These are phyloP conservation scores for Pseudopyricularia cyperi DNA, from an alignment of 2,329 filamentous ascomycete species.

Conservation along the genomic window DNA sequence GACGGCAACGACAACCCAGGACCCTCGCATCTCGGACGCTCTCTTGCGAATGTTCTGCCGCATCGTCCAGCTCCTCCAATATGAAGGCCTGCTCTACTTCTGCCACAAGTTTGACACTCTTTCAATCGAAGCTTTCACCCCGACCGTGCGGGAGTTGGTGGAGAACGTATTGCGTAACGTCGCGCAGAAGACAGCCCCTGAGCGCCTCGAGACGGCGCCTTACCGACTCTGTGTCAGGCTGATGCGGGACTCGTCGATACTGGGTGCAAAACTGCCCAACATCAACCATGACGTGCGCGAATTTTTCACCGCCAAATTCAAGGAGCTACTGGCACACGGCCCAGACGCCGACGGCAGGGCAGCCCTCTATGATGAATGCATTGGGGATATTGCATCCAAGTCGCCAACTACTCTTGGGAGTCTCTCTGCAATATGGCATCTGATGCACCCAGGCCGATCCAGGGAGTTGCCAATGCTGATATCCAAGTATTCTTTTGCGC, in stretches of 20 bases:
- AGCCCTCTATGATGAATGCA: conserved; percentile 52
- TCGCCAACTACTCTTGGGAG: conserved; percentile 58
- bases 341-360: conserved; percentile 41
- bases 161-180: conserved; percentile 16
- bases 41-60: conserved; percentile 51
- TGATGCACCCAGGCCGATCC: conserved; percentile 10
- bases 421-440: conserved; percentile 46
- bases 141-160: conserved; percentile 48
- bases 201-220: conserved; percentile 25
- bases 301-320: conserved; percentile 49
- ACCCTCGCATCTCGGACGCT: conserved; percentile 73
- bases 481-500: conserved; percentile 46
- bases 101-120: conserved; percentile 57
- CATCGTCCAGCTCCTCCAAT: conserved; percentile 34
- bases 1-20: conserved; percentile 67
- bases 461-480: conserved; percentile 45
- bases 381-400: conserved; percentile 52
- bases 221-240: conserved; percentile 49
- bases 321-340: conserved; percentile 42
- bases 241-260: conserved; percentile 56
- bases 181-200: conserved; percentile 10
- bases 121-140: conserved; percentile 49
- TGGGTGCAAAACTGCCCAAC: conserved; percentile 36
- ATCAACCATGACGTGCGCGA: conserved; percentile 49
- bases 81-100: conserved; percentile 45